Conservation (phyloP, 2,329 filamentous ascomycete species). For the Colletotrichum chrysophilum region DNA sequence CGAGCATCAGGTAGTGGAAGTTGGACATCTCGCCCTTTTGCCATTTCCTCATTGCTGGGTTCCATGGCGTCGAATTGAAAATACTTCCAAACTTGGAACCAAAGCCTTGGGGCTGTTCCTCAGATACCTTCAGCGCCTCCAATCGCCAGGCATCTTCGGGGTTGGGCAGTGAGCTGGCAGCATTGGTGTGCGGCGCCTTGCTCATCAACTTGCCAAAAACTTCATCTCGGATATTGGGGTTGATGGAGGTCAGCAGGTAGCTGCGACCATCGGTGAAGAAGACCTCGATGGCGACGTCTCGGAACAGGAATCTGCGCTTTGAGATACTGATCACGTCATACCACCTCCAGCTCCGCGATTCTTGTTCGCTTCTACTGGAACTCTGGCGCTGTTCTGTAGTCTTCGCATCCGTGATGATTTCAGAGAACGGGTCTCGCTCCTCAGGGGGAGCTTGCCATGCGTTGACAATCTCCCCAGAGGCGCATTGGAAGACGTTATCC, state of each 20-base stretch:
- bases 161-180: constrained; percentile 71
- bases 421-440: constrained; percentile 93
- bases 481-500: constrained; percentile 94
- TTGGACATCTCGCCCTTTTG: constrained; percentile 95
- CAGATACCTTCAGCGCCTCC: constrained; percentile 76
- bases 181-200: constrained; percentile 82
- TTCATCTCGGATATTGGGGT: constrained; percentile 75
- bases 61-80: constrained; percentile 83
- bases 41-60: constrained; percentile 89
- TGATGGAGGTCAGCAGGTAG: constrained; percentile 88
- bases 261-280: constrained; percentile 98
- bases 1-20: constrained; percentile 97
- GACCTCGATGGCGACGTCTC: constrained; percentile 94
- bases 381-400: constrained; percentile 65
- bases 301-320: constrained; percentile 92
- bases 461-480: constrained; percentile 95
- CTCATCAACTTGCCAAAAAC: constrained; percentile 76
- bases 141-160: constrained; percentile 92
- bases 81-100: constrained; percentile 91
- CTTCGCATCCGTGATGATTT: constrained; percentile 82
- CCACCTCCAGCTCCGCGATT: constrained; percentile 92
- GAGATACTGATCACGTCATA: constrained; percentile 93
- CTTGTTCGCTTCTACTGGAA: constrained; percentile 69
- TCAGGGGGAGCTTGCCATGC: constrained; percentile 92
- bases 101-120: constrained; percentile 67